Evolutionary conservation across 768 basidiomycete genomes (phyloP), one percentile per base, ranked within the genome.

Genomic region (Auricularia sp.): DNA sequence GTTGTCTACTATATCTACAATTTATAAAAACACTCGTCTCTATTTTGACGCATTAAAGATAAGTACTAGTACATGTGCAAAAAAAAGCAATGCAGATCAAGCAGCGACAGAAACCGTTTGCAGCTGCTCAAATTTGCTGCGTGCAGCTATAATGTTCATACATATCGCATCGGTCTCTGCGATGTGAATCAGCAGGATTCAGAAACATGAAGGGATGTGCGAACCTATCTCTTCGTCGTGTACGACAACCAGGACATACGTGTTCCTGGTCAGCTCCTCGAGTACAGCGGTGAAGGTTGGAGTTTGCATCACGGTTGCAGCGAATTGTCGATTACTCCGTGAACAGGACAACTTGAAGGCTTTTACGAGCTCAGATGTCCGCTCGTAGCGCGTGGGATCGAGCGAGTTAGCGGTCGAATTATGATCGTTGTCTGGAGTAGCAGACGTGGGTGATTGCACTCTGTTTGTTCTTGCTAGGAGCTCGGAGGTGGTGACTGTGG

Each of bases 301-400:
- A 10, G 91, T 80, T 70, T 93, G 90, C 84, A 96, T 87, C 76
- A 94, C 90, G 35, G 95, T 80, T 4, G 88, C 85, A 66, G 88
- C 83, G 71, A 95, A 95, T 66, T 93, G 92, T 70, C 91, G 88
- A 21, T 88, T 84, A 36, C 91, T 80, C 54, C 87, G 91, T 64
- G 89, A 84, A 74, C 94, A 97, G 21, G 91, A 88, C 69, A 92
- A 86, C 71, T 96, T 93, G 80, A 98, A 98, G 3, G 88, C 87
- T 77, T 98, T 98, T 77, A 99, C 88, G 66, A 97, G 84, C 75
- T 98, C 94, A 10, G 89, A 91, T 21, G 91, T 91, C 53, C 90
- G 86, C 74, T 92, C 91, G 72, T 91, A 91, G 34, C 91, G 85
- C 65, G 85, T 88, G 4, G 87, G 76, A 64, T 86, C 80, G 64